A percentile compares a stretch with the other conserved stretches of the same genome.
Evolutionary conservation across 176 grass and related monocot species (phyloP).

Genomic region (Musa beccarii): DNA sequence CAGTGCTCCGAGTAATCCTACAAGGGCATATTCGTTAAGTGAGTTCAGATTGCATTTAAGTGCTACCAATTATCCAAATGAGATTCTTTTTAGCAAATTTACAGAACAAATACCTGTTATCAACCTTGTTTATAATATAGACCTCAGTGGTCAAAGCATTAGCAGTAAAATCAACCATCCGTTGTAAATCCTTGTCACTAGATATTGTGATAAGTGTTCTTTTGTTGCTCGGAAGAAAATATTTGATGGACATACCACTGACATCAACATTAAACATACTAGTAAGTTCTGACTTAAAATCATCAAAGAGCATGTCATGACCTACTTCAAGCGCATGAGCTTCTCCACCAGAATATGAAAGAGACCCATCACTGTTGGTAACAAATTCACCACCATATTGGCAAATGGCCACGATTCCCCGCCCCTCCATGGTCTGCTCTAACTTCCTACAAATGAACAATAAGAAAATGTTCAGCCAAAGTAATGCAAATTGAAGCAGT

Average conservation of each 20-base stretch:
- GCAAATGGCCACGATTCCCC: constrained; percentile 64
- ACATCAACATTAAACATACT: constrained; percentile 73
- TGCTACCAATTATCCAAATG: no score
- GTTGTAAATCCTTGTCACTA: constrained; percentile 75
- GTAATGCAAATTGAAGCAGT: neutral
- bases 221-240: constrained; percentile 86
- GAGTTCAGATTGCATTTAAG: neutral
- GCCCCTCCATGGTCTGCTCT: constrained; percentile 5
- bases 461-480: neutral
- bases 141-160: constrained; percentile 59
- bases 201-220: constrained; percentile 82
- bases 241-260: constrained; percentile 64
- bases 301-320: constrained; percentile 52
- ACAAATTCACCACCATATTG: constrained; percentile 87
- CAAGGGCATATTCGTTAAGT: neutral
- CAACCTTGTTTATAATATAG: constrained; percentile 76
- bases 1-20: constrained; percentile 42
- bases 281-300: constrained; percentile 66
- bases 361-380: constrained; percentile 45
- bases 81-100: neutral
- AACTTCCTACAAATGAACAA: neutral
- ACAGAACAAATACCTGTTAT: constrained; percentile 45
- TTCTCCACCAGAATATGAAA: constrained; percentile 88
- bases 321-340: constrained; percentile 76
- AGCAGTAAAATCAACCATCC: constrained; percentile 89